Conservation (phyloP, 495 filamentous ascomycete species). For the Choiromyces venosus region DNA sequence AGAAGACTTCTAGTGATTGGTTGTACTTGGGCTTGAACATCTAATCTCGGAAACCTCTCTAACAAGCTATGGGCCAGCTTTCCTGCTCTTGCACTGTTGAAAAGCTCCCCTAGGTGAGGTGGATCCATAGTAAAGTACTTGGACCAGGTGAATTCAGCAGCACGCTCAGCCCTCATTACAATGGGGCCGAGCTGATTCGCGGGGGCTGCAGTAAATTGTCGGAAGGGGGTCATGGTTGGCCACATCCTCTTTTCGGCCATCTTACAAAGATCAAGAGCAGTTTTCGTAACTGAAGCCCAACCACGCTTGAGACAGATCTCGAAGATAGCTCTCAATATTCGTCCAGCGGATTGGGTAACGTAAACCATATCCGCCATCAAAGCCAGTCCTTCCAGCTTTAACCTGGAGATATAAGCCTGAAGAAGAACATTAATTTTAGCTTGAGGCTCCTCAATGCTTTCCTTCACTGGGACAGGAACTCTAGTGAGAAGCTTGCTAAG, state of each 20-base stretch:
- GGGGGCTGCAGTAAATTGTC: slow-evolving; percentile 73
- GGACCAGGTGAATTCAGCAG: slow-evolving; percentile 89
- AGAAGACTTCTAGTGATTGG: slow-evolving; percentile 94
- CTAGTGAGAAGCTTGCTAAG: slow-evolving; percentile 81
- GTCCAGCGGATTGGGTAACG: slow-evolving; percentile 93
- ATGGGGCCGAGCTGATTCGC: slow-evolving; percentile 61
- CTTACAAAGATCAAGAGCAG: slow-evolving; percentile 91
- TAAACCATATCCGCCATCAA: slow-evolving; percentile 99
- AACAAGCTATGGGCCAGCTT: slow-evolving; percentile 78
- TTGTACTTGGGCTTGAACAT: slow-evolving; percentile 86
- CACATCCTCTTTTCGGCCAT: slow-evolving; percentile 99
- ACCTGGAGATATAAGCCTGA: slow-evolving; percentile 91
- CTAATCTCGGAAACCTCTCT: slow-evolving; percentile 85
- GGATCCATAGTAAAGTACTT: slow-evolving; percentile 95
- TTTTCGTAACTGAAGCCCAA: slow-evolving; percentile 90
- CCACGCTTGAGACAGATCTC: slow-evolving; percentile 95
- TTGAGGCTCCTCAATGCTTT: slow-evolving; percentile 92
- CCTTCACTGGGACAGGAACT: slow-evolving; percentile 94
- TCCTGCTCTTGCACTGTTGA: slow-evolving; percentile 70
- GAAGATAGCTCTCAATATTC: slow-evolving; percentile 91
- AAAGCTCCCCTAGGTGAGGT: slow-evolving; percentile 91
- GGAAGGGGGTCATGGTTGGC: slow-evolving; percentile 93
- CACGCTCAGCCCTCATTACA: slow-evolving; percentile 82
- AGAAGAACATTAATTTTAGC: slow-evolving; percentile 99
- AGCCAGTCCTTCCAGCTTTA: slow-evolving; percentile 88